Evolutionary conservation across 345 rosid genomes (phyloP).

Genomic region (Carallia pectinifolia): DNA sequence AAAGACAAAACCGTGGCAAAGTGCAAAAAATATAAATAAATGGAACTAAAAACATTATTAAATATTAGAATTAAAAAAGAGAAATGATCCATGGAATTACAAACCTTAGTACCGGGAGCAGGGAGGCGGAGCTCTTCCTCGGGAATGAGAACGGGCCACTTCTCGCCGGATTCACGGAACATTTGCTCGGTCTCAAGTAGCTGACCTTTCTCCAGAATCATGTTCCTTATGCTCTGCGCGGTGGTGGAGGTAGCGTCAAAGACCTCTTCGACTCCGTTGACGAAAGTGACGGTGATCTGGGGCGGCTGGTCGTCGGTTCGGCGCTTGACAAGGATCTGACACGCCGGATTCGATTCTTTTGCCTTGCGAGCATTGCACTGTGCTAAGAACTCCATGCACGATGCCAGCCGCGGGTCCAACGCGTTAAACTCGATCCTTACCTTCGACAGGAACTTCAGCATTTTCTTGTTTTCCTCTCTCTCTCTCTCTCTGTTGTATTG

Average conservation of each 20-base stretch:
- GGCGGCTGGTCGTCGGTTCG: conserved; percentile 86
- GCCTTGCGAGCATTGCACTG: conserved; percentile 91
- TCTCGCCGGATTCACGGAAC: conserved; percentile 91
- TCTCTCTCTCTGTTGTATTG: no score
- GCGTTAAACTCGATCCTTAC: conserved; percentile 82
- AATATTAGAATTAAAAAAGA: background rate
- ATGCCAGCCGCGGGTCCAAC: conserved; percentile 66
- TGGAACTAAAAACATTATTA: background rate
- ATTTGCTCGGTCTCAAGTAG: conserved; percentile 80
- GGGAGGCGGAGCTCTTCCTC: conserved; percentile 64
- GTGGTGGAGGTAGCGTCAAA: conserved; percentile 75
- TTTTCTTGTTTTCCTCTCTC: conserved; percentile 23
- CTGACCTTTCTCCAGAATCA: conserved; percentile 82
- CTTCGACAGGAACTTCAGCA: conserved; percentile 89
- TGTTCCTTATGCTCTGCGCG: conserved; percentile 70
- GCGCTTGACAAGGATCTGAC: conserved; percentile 81
- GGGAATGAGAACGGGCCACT: conserved; percentile 85
- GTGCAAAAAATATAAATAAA: no score
- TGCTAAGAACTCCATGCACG: conserved; percentile 87
- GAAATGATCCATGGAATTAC: background rate
- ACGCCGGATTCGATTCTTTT: conserved; percentile 81
- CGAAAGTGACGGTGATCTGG: conserved; percentile 76
- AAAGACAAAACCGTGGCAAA: background rate
- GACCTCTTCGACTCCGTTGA: conserved; percentile 73
- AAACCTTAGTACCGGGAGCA: conserved; percentile 78